These are phyloP conservation scores for Claviceps africana DNA, from an alignment of 2,329 filamentous ascomycete genomes.

Conservation along the genomic window DNA sequence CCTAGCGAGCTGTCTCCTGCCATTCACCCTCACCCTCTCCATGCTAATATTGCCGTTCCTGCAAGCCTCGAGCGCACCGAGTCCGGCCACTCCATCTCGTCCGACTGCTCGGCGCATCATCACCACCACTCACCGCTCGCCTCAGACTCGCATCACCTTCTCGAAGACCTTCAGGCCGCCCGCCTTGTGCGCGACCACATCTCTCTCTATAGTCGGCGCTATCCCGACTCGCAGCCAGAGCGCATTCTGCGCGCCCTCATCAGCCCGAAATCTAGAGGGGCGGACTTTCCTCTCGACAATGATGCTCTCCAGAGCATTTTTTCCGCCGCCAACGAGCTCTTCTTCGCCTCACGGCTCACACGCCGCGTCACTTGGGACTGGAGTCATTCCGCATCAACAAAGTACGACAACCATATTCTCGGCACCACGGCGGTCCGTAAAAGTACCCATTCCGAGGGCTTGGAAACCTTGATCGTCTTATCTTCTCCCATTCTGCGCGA, in stretches of 20 bases:
- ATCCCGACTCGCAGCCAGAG: constrained; percentile 37
- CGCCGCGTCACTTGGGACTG: constrained; percentile 50
- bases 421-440: constrained; percentile 47
- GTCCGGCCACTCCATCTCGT: constrained; percentile 34
- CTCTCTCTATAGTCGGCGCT: constrained; percentile 27
- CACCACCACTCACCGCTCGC: constrained; percentile 15
- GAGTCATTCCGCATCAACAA: constrained; percentile 34
- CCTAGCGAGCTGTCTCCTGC: background rate
- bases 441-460: constrained; percentile 32
- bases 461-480: constrained; percentile 48
- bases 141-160: constrained; percentile 10
- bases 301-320: constrained; percentile 44
- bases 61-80: constrained; percentile 32
- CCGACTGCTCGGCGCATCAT: constrained; percentile 19
- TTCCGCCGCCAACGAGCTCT: constrained; percentile 46
- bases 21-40: background rate
- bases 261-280: constrained; percentile 29
- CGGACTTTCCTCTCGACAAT: constrained; percentile 41
- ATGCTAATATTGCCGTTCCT: background rate
- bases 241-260: constrained; percentile 46
- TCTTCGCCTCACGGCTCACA: constrained; percentile 42
- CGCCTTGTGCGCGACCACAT: constrained; percentile 34
- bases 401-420: constrained; percentile 42
- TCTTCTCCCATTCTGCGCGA: constrained; percentile 44
- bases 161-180: constrained; percentile 31